Conservation (phyloP, 495 filamentous ascomycete genomes). For the Daldinia loculata region DNA sequence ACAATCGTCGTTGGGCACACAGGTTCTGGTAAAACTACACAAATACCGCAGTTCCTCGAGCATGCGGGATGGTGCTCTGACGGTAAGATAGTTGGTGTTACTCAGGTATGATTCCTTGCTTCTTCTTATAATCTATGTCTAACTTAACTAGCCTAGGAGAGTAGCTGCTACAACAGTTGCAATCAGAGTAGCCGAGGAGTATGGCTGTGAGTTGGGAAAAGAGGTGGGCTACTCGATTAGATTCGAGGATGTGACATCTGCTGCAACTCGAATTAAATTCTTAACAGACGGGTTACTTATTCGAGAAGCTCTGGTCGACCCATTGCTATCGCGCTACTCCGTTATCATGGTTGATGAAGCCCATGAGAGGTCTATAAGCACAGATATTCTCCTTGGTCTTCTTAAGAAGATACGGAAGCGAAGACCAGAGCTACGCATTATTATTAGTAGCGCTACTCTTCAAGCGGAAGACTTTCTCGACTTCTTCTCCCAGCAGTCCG, state of each 20-base stretch:
- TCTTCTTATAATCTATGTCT: slow-evolving; percentile 13
- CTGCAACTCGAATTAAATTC: slow-evolving; percentile 91
- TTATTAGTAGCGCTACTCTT: slow-evolving; percentile 93
- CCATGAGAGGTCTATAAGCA: slow-evolving; percentile 93
- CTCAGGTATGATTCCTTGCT: slow-evolving; percentile 71
- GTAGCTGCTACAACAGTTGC: slow-evolving; percentile 95
- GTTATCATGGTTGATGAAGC: slow-evolving; percentile 99
- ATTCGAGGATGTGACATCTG: slow-evolving; percentile 95
- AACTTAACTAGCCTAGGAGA: slow-evolving; percentile 73
- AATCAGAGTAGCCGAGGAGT: slow-evolving; percentile 88
- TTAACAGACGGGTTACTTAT: slow-evolving; percentile 95
- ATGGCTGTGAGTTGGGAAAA: slow-evolving; percentile 88
- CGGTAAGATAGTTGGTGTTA: slow-evolving; percentile 83
- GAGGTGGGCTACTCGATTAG: slow-evolving; percentile 97
- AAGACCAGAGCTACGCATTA: slow-evolving; percentile 83
- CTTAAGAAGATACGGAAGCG: slow-evolving; percentile 90
- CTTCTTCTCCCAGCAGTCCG: slow-evolving; percentile 72
- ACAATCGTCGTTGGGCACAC: slow-evolving; percentile 89
- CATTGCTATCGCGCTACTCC: slow-evolving; percentile 89
- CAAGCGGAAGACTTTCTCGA: slow-evolving; percentile 87
- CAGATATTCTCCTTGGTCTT: slow-evolving; percentile 91
- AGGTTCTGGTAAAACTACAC: slow-evolving; percentile 91
- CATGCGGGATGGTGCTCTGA: slow-evolving; percentile 89
- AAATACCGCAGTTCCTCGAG: slow-evolving; percentile 87
- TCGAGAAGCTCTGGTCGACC: slow-evolving; percentile 92